Evolutionary conservation across 2,329 filamentous ascomycete species (phyloP).

Genomic region (Fusarium protoensiforme): DNA sequence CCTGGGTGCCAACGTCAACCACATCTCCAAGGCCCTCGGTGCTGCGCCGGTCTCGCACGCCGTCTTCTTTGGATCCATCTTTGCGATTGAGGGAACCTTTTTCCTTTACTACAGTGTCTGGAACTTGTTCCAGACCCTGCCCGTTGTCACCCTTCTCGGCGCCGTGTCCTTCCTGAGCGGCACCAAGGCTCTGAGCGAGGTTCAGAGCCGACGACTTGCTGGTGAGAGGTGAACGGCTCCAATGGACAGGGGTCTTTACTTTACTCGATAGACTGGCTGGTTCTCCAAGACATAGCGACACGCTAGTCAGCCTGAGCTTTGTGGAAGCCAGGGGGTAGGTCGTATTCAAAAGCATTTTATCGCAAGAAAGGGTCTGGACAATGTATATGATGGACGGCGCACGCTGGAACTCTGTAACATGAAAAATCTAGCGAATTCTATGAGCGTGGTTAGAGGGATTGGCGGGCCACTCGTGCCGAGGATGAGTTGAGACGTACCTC

Average conservation of each 20-base stretch:
- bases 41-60: constrained; percentile 83
- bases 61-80: constrained; percentile 86
- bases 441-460: background rate
- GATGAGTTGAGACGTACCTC: background rate
- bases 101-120: constrained; percentile 93
- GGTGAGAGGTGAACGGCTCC: constrained; percentile 66
- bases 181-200: constrained; percentile 89
- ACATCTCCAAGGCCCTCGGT: constrained; percentile 79
- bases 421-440: constrained; percentile 7
- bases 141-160: constrained; percentile 75
- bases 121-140: constrained; percentile 91
- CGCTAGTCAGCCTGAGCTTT: background rate
- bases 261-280: constrained; percentile 17
- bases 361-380: background rate
- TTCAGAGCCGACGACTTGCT: constrained; percentile 86
- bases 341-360: constrained; percentile 2
- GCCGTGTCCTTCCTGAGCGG: constrained; percentile 85
- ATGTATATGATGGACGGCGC: constrained; percentile 3
- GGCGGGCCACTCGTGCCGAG: background rate
- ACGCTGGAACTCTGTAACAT: constrained; percentile 3
- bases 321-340: background rate
- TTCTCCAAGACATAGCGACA: background rate
- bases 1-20: constrained; percentile 84
- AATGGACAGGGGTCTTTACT: background rate
- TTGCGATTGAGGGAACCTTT: constrained; percentile 91